Evolutionary conservation across 805 yeast species (phyloP), one percentile per base, ranked within the genome.

Genomic region (Gaillardinia entomophila): DNA sequence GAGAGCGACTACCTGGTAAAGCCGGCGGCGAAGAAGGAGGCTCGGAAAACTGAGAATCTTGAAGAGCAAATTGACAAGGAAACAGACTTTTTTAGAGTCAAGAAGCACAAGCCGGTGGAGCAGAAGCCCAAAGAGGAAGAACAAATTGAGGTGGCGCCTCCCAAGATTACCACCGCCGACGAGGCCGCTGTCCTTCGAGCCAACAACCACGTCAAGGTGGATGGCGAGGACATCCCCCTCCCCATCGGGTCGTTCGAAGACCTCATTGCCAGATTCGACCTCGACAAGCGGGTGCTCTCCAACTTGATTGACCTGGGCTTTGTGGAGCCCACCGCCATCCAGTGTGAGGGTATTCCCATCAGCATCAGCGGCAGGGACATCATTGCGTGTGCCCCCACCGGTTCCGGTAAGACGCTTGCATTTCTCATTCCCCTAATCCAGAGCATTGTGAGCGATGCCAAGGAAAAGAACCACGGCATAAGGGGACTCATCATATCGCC

Each of bases 351-450:
- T 2, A 79, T 92, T 26, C 97, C 98, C 2, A 65, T 77, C 7
- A 60, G 85, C 11, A 60, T 87, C 33, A 68, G 75, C 33, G 71
- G 67, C 18, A 73, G 95, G 37, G 97, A 90, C 52, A 54, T 92
- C 22, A 66, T 92, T 27, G 95, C 95, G 1, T 86, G 96, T 68
- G 97, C 97, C 0, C 97, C 97, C 29, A 92, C 98, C 1, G 98
- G 98, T 46, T 87, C 97, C 4, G 98, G 98, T 68, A 92, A 92
- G 55, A 92, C 98, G 0, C 66, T 92, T 30, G 95, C 97, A 19
- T 92, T 83, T 52, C 62, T 85, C 35, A 75, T 88, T 12, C 98
- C 99, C 3, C 47, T 90, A 46, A 58, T 92, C 14, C 92, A 85
- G 45, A 49, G 57, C 29, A 41, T 65, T 16, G 28, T 66, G 12